phyloP scores from a whole-genome alignment of 108 stramenopile species.

The Phaeodactylum tricornutum region DNA sequence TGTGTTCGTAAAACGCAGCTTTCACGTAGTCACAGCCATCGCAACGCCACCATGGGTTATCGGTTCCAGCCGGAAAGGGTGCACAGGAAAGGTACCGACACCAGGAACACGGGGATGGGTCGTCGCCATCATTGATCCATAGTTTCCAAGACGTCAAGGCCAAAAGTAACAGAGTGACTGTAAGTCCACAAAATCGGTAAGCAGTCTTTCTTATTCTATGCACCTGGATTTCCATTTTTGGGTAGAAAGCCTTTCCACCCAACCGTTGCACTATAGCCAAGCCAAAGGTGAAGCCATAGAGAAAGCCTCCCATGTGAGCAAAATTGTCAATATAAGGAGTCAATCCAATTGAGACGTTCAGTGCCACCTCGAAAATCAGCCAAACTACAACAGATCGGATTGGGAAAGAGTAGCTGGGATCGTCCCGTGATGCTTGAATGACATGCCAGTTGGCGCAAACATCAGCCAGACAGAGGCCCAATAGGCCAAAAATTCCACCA shows the following conservation, averaged over 20 bases:
- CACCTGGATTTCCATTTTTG: too few species aligned
- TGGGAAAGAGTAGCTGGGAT: constrained; percentile 4
- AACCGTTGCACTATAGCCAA: constrained; percentile 64
- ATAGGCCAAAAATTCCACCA: constrained; percentile 88
- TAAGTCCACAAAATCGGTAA: constrained; percentile 57
- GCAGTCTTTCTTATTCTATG: constrained; percentile 19
- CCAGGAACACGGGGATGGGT: constrained; percentile 49
- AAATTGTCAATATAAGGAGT: constrained; percentile 90
- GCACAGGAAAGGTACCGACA: constrained; percentile 79
- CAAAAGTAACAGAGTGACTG: constrained; percentile 51
- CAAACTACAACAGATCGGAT: constrained; percentile 57
- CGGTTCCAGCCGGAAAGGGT: constrained; percentile 60
- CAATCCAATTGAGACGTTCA: constrained; percentile 76
- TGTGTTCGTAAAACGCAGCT: too few species aligned
- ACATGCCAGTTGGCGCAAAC: constrained; percentile 84
- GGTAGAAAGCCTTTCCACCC: too few species aligned
- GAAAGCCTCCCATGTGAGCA: constrained; percentile 67
- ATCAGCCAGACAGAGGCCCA: constrained; percentile 84
- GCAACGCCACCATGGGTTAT: constrained; percentile 85
- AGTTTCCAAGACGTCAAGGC: constrained; percentile 24
- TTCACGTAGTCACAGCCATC: constrained; percentile 87
- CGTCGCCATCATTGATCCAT: too few species aligned
- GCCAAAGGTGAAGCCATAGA: constrained; percentile 75
- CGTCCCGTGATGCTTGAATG: constrained; percentile 45
- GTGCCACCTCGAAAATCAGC: constrained; percentile 64